A percentile compares a stretch with the other conserved stretches of the same genome.
These are phyloP conservation scores for Irpex sp. DNA, from an alignment of 1,284 basidiomycete species.

Conservation along the genomic window DNA sequence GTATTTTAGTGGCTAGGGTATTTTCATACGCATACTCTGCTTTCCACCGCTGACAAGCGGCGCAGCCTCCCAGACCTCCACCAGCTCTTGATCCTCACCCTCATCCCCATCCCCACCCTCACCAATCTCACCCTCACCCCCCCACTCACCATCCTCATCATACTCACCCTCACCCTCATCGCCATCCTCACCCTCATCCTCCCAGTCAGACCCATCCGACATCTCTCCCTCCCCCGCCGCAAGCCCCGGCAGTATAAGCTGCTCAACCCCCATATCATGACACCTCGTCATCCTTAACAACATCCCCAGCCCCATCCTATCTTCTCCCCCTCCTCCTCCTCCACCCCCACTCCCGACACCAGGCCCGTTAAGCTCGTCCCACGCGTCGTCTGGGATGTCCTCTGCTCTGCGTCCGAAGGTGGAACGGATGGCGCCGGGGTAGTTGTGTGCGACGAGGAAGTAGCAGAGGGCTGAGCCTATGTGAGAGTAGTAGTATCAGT, in stretches of 20 bases:
- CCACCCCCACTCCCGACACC: too few species aligned
- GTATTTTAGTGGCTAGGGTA: too few species aligned
- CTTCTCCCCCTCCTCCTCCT: too few species aligned
- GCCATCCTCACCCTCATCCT: too few species aligned
- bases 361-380: slow-evolving; percentile 64
- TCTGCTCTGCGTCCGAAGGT: slow-evolving; percentile 77
- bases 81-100: too few species aligned
- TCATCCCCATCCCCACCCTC: not conserved
- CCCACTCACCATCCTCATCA: too few species aligned
- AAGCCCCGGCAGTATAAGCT: slow-evolving; percentile 64
- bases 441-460: slow-evolving; percentile 72
- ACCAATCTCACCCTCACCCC: too few species aligned
- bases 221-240: slow-evolving; percentile 24
- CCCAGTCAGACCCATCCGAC: slow-evolving; percentile 2
- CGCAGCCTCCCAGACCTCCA: too few species aligned
- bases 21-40: too few species aligned
- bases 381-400: slow-evolving; percentile 73
- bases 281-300: slow-evolving; percentile 81
- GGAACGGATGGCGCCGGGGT: slow-evolving; percentile 68
- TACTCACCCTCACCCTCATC: not conserved
- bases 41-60: too few species aligned
- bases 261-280: slow-evolving; percentile 78
- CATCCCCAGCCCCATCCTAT: slow-evolving; percentile 62
- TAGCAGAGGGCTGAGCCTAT: slow-evolving; percentile 82
- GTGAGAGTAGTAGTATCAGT: not conserved